phyloP scores from a whole-genome alignment of 805 yeast genomes.

The Saccharomycopsis sp. region DNA sequence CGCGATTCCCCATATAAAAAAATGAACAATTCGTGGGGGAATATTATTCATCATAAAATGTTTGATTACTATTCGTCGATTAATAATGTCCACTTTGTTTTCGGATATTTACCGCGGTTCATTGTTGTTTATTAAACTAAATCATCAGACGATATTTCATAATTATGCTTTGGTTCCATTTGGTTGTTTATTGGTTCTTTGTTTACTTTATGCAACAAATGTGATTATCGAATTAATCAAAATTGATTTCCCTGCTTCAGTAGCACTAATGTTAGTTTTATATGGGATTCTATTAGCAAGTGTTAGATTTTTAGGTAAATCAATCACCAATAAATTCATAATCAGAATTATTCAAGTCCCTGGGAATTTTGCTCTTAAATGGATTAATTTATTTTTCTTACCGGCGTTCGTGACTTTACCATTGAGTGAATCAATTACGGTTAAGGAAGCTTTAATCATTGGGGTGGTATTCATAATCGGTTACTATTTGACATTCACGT shows the following conservation, averaged over 20 bases:
- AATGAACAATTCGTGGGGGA: too few relatives aligned
- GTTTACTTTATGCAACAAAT: conserved; percentile 48
- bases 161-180: conserved; percentile 42
- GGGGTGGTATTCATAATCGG: conserved; percentile 71
- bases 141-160: conserved; percentile 27
- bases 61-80: too few relatives aligned
- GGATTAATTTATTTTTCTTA: conserved; percentile 75
- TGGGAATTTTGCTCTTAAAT: conserved; percentile 58
- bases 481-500: conserved; percentile 43
- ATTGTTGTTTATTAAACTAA: conserved; percentile 2
- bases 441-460: conserved; percentile 62
- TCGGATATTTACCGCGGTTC: neutral
- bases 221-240: conserved; percentile 37
- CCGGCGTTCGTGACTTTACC: conserved; percentile 74
- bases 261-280: conserved; percentile 58
- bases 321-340: conserved; percentile 25
- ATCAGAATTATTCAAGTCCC: conserved; percentile 45
- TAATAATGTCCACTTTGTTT: too few relatives aligned
- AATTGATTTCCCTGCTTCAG: conserved; percentile 62
- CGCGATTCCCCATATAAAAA: too few relatives aligned
- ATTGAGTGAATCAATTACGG: conserved; percentile 55
- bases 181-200: conserved; percentile 40
- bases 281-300: conserved; percentile 38
- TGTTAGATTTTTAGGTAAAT: conserved; percentile 33
- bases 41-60: too few relatives aligned